Evolutionary conservation across 2,329 filamentous ascomycete species (phyloP).

Genomic region (Alternaria longipes): DNA sequence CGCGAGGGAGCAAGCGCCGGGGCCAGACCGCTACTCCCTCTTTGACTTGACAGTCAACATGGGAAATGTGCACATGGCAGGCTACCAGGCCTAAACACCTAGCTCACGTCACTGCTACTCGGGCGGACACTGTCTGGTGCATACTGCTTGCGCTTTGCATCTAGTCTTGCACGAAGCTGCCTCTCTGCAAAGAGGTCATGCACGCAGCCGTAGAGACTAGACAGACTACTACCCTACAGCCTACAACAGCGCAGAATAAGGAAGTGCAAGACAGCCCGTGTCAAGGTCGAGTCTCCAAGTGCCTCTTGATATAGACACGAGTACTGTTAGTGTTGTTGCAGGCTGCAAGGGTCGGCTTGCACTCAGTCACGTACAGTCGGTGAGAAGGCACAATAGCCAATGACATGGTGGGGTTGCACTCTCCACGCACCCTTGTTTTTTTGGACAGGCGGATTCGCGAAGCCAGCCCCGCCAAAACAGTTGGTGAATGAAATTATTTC

Average conservation of each 20-base stretch:
- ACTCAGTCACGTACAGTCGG: background rate
- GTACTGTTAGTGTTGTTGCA: background rate
- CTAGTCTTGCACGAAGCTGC: too few relatives aligned
- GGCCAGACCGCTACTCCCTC: slow-evolving; percentile 19
- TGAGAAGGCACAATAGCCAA: slow-evolving; percentile 9
- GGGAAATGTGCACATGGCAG: background rate
- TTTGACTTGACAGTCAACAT: background rate
- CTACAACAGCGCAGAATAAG: background rate
- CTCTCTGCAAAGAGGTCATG: background rate
- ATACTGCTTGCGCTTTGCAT: background rate
- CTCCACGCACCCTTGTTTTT: slow-evolving; percentile 23
- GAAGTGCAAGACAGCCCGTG: background rate
- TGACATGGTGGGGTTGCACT: slow-evolving; percentile 13
- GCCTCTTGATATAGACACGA: background rate
- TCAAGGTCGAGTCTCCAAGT: background rate
- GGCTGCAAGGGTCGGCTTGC: background rate
- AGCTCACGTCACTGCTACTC: background rate
- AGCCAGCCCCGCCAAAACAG: slow-evolving; percentile 29
- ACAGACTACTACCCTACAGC: too few relatives aligned
- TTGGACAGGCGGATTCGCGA: slow-evolving; percentile 22
- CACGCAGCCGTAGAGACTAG: background rate
- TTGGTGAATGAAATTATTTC: slow-evolving; percentile 24
- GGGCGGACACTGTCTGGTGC: background rate
- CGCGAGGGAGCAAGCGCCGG: slow-evolving; percentile 26
- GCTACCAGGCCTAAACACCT: background rate